Evolutionary conservation across 192 early-diverging fungal species (phyloP).

Genomic region (Funneliformis geosporum): DNA sequence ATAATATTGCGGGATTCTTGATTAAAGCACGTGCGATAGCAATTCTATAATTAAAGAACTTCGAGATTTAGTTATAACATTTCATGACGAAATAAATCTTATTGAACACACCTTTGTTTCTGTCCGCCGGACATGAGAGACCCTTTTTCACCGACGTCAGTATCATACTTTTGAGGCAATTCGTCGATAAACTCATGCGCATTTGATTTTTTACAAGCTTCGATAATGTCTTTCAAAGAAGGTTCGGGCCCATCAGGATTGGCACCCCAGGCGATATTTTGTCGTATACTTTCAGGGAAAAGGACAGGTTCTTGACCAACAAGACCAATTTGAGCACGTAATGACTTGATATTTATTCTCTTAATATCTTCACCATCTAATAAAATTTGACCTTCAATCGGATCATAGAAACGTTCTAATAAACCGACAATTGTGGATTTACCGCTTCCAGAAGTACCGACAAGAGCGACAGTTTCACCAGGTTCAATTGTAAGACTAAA

Average conservation of each 20-base stretch:
- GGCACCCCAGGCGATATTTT: conserved; percentile 70
- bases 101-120: conserved; percentile 91
- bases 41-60: conserved; percentile 44
- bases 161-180: conserved; percentile 83
- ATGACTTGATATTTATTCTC: conserved; percentile 72
- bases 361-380: conserved; percentile 76
- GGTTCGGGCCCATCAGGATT: neutral
- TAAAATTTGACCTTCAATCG: conserved; percentile 55
- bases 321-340: conserved; percentile 58
- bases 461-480: conserved; percentile 86
- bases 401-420: conserved; percentile 79
- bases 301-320: conserved; percentile 81
- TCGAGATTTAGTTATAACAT: neutral
- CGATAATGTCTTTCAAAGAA: conserved; percentile 40
- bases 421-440: conserved; percentile 76
- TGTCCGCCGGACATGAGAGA: conserved; percentile 87
- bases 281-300: conserved; percentile 71
- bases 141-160: conserved; percentile 83
- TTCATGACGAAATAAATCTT: neutral
- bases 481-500: conserved; percentile 68
- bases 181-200: conserved; percentile 73
- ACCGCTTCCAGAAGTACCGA: conserved; percentile 83
- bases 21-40: conserved; percentile 89
- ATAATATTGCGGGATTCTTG: conserved; percentile 69
- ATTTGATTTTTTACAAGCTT: conserved; percentile 67